Base-by-base conservation (phyloP, 106 monocot genomes). In the Vanilla planifolia region DNA sequence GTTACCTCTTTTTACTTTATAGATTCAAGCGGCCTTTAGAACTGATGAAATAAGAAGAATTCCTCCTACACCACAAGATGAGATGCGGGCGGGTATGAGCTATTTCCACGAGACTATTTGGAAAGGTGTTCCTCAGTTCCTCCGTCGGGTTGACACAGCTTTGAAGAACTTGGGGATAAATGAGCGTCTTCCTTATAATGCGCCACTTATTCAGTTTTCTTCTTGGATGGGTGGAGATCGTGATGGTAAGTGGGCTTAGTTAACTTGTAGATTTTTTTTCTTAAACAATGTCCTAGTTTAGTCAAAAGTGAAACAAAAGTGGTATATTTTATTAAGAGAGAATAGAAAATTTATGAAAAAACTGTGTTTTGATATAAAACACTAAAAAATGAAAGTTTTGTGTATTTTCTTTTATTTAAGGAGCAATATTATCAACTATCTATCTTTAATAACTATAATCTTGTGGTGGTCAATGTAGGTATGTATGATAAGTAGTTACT, bases 221-320 rank as follows among this genome's bases (percentile, higher is more conserved):
- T 98, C 98, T 44, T 92, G 92, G 98, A 98, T 98, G 98, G 98
- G 98, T 41, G 98, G 98, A 1, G 98, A 98, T 65, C 91, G 98
- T 62, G 98, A 98, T 80, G 98, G 98, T 98, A 92, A 33, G 19
- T 53, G 3, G 26, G 16, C 25, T 46, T 46, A 19, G 11, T 57
- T 36, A 16, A 26, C 42, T 43, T 27, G 42, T 27, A 9, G n/a
- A n/a, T n/a, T n/a, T n/a, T n/a, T n/a, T n/a, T n/a, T n/a, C n/a
- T n/a, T n/a, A n/a, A n/a, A n/a, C n/a, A n/a, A n/a, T n/a, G n/a
- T n/a, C n/a, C n/a, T n/a, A n/a, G n/a, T n/a, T n/a, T n/a, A n/a
- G n/a, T n/a, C n/a, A n/a, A n/a, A n/a, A n/a, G n/a, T n/a, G n/a
- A n/a, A n/a, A n/a, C n/a, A n/a, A n/a, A n/a, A n/a, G n/a, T n/a